Evolutionary conservation across 208 protist genomes (phyloP), one percentile per base, ranked within the genome.

Genomic region (Leishmania tropica): DNA sequence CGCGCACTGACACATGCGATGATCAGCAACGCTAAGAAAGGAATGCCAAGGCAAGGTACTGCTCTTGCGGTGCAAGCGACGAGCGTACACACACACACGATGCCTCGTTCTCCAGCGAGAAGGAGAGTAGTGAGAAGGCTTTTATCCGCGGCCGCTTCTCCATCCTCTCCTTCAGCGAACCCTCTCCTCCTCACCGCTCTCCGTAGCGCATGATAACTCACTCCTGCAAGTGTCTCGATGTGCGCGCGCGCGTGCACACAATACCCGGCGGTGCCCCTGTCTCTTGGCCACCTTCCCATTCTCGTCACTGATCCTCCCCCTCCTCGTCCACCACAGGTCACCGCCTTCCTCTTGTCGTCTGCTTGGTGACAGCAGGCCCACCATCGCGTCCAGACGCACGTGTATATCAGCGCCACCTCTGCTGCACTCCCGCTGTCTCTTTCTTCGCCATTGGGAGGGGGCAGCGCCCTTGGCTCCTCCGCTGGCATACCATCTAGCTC

Each of bases 81-180:
- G 17, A 7, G 21, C 37, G 0, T 15, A 13, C 37, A n/a, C 37
- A 13, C 19, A 47, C 24, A 48, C 45, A 47, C 42, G 7, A 3
- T 8, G 42, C 42, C 42, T 45, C 42, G 7, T 7, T 42, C 17
- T 42, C 10, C 64, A 7, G 64, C 2, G 60, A 19, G 28, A 1
- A 0, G 19, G 31, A 11, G 60, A 35, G 60, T 6, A 31, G 60
- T 67, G 19, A 24, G 28, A 62, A 62, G 56, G 28, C n/a, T 10
- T 13, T 19, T 21, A 19, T 40, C 62, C 74, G 28, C 37, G 6
- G 37, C 58, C 54, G 15, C 72, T 75, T 60, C 56, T 42, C 31
- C 48, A 47, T 47, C 8, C n/a, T 78, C 47, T 54, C 11, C 45
- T 76, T 71, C 35, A 67, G 45, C 72, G 68, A 21, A 21, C 78